Conservation (phyloP, 2,329 filamentous ascomycete genomes). For the Colletotrichum eleusines region DNA sequence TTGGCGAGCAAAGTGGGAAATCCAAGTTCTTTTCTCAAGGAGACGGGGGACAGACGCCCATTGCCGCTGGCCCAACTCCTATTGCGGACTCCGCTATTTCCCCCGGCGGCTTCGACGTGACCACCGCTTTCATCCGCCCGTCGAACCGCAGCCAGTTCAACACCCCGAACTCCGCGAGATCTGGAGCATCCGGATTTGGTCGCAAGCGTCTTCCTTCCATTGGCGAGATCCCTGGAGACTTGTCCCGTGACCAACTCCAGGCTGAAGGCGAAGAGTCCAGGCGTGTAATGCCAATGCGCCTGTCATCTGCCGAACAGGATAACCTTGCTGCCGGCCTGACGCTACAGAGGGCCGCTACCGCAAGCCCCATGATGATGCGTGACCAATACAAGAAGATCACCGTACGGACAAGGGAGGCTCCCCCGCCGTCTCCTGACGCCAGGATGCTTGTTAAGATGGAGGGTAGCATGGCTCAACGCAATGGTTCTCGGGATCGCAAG, state of each 20-base stretch:
- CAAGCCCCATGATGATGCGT: constrained; percentile 74
- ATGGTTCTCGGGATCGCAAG: constrained; percentile 82
- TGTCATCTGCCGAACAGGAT: constrained; percentile 56
- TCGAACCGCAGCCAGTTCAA: constrained; percentile 76
- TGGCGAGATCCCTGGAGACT: constrained; percentile 70
- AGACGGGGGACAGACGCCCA: constrained; percentile 77
- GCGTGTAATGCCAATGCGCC: constrained; percentile 51
- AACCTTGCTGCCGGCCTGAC: constrained; percentile 59
- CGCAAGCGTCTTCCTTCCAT: constrained; percentile 81
- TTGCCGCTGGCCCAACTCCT: constrained; percentile 86
- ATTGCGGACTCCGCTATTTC: constrained; percentile 85
- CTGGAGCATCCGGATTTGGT: constrained; percentile 67
- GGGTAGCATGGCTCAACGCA: constrained; percentile 69
- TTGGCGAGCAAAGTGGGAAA: constrained; percentile 72
- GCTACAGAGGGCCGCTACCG: constrained; percentile 74
- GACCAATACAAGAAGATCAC: constrained; percentile 49
- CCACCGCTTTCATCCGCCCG: constrained; percentile 76
- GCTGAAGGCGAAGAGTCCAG: constrained; percentile 28
- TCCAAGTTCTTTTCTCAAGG: constrained; percentile 72
- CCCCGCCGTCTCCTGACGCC: constrained; percentile 74
- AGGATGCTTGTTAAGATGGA: constrained; percentile 73
- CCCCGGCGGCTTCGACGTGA: constrained; percentile 74
- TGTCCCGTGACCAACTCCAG: constrained; percentile 47
- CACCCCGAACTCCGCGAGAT: constrained; percentile 75
- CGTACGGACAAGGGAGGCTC: constrained; percentile 56